Base-by-base conservation (phyloP, 2,329 filamentous ascomycete species). In the Pestalotiopsis sp. region DNA sequence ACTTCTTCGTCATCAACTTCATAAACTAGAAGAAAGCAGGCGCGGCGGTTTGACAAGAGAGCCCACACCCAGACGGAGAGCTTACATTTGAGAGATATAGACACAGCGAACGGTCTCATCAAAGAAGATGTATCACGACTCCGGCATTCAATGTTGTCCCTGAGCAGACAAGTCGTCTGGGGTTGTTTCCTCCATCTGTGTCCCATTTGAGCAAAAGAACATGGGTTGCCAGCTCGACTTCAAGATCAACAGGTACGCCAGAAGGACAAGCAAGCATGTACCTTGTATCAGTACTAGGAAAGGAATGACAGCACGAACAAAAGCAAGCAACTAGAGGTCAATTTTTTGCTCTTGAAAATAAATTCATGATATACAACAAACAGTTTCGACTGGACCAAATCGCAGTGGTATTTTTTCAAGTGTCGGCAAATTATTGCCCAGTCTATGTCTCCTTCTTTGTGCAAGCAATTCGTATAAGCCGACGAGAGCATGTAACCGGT, bases 1-100 rank as follows among this genome's bases (percentile, higher is more conserved):
- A 99, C 84, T 97, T 98, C 84, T 99, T 99, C 86, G 98, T 94
- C 82, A 90, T 98, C 79, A 99, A 99, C 87, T 99, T 99, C 81
- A 98, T 99, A 85, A 99, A 99, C 87, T 99, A 48, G 86, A 35
- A 7, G 55, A n/a, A n/a, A n/a, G n/a, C 30, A 39, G 17, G 10
- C 30, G 56, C 26, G 44, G 22, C 56, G 14, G 44, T 52, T 35
- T 13, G 56, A 26, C 7, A 11, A n/a, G 58, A 5, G 6, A 35
- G 26, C 26, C 26, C 30, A 35, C 30, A 11, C 14, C 14, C 14
- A 58, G 56, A 35, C 7, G 56, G 56, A 17, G 26, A 26, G 13
- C 13, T n/a, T 2, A 11, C 22, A 58, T 22, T 26, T 11, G 11
- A 58, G 11, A 22, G 7, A 22, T n/a, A 52, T 22, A 52, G 44